A percentile compares a stretch with the other conserved stretches of the same genome.
These are phyloP conservation scores for Neurospora terricola DNA, from an alignment of 495 filamentous ascomycete species.

Conservation along the genomic window DNA sequence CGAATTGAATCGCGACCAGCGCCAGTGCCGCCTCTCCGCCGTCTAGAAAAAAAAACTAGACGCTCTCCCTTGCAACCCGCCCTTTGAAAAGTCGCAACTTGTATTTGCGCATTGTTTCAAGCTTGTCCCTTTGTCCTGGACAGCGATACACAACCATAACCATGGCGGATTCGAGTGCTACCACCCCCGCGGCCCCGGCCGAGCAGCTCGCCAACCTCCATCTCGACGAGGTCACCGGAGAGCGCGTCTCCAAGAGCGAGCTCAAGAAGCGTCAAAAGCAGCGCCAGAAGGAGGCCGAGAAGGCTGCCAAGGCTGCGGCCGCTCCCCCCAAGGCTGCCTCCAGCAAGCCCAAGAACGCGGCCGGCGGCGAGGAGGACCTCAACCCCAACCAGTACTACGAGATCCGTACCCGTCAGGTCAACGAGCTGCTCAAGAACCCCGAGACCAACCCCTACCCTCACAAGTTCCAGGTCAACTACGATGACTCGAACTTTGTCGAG, in stretches of 20 bases:
- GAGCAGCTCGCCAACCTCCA: constrained; percentile 64
- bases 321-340: constrained; percentile 55
- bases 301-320: constrained; percentile 74
- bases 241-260: constrained; percentile 77
- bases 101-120: not conserved
- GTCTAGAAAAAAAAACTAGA: not conserved
- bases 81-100: not conserved
- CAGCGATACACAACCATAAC: constrained; percentile 3
- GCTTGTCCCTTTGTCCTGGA: not conserved
- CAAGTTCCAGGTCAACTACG: constrained; percentile 84
- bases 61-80: not conserved
- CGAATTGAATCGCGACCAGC: not conserved
- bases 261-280: constrained; percentile 94
- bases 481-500: constrained; percentile 65
- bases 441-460: constrained; percentile 88
- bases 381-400: constrained; percentile 96
- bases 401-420: constrained; percentile 76
- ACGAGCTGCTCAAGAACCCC: constrained; percentile 73
- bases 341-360: constrained; percentile 55
- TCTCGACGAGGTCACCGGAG: constrained; percentile 76
- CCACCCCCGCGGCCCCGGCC: constrained; percentile 31
- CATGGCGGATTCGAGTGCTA: constrained; percentile 40
- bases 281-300: constrained; percentile 74
- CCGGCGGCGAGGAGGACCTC: constrained; percentile 42
- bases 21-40: not conserved